Percentiles rank a stretch among this genome's conserved stretches.
These are phyloP conservation scores for Iodosphaeria phyllophila DNA, from an alignment of 2,329 filamentous ascomycete genomes.

Conservation along the genomic window DNA sequence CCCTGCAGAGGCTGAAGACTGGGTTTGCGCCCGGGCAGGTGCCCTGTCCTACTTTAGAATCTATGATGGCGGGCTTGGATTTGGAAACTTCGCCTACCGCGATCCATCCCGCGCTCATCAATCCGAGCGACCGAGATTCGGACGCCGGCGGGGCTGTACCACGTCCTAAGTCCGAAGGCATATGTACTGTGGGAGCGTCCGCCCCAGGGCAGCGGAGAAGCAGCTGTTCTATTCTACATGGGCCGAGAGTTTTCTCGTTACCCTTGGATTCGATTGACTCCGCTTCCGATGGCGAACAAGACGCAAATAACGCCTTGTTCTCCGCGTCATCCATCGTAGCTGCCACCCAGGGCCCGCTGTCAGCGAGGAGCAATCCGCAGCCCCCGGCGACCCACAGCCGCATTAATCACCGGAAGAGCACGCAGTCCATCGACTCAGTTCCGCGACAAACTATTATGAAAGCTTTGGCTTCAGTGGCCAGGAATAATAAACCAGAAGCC, in stretches of 20 bases:
- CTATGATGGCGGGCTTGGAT: too few species aligned
- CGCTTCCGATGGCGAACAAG: constrained; percentile 8
- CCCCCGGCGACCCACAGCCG: constrained; percentile 10
- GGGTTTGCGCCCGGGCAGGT: too few species aligned
- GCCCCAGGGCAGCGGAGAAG: too few species aligned
- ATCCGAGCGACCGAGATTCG: constrained; percentile 7
- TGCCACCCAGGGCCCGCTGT: constrained; percentile 8
- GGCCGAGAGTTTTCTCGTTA: too few species aligned
- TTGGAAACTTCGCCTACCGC: constrained; percentile 24
- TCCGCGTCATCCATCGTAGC: constrained; percentile 9
- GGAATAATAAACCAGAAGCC: constrained; percentile 41
- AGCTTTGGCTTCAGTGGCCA: constrained; percentile 50
- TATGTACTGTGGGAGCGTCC: too few species aligned
- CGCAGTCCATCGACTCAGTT: constrained; percentile 43
- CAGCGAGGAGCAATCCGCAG: constrained; percentile 3
- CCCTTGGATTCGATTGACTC: constrained; percentile 4
- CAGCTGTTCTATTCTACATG: too few species aligned
- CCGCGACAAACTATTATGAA: constrained; percentile 72
- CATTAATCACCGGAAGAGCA: constrained; percentile 25
- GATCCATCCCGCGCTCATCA: constrained; percentile 31
- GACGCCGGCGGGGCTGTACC: constrained; percentile 3
- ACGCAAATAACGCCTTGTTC: constrained; percentile 5
- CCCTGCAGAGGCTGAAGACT: too few species aligned
- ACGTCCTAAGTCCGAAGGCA: constrained; percentile 2
- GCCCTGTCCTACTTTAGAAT: too few species aligned